These are phyloP conservation scores for Durio zibethinus DNA, from an alignment of 345 rosid species.

Conservation along the genomic window DNA sequence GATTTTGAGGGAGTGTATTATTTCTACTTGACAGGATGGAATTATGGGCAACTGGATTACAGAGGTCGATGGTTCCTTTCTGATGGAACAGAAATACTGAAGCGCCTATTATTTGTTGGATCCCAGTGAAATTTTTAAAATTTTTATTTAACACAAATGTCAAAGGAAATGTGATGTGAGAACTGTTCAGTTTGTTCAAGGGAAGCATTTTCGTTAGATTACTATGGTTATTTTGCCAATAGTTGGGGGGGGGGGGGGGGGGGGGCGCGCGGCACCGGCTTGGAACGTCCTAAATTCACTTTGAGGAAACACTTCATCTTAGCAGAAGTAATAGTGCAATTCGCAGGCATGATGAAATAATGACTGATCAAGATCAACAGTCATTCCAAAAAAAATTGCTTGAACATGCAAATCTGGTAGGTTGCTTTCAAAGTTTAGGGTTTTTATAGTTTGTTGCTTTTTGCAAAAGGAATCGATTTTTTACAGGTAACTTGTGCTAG, in stretches of 20 bases:
- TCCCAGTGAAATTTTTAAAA: no score
- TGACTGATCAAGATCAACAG: background rate
- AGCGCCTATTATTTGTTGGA: no score
- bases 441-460: background rate
- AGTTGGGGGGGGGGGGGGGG: no score
- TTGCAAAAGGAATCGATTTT: background rate
- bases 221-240: background rate
- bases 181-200: background rate
- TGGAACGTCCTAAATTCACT: background rate
- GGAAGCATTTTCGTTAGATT: background rate
- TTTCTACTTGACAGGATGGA: background rate
- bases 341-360: background rate
- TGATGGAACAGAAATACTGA: background rate
- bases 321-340: background rate
- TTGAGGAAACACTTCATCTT: background rate
- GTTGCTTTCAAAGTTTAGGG: background rate
- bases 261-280: no score
- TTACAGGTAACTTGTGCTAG: background rate
- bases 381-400: background rate
- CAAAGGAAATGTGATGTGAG: background rate
- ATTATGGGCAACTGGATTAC: background rate
- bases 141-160: background rate
- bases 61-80: background rate
- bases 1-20: background rate
- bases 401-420: background rate